Percentiles rank a stretch among this genome's conserved stretches.
These are phyloP conservation scores for Glycine soja DNA, from an alignment of 306 rosid genomes.

Conservation along the genomic window DNA sequence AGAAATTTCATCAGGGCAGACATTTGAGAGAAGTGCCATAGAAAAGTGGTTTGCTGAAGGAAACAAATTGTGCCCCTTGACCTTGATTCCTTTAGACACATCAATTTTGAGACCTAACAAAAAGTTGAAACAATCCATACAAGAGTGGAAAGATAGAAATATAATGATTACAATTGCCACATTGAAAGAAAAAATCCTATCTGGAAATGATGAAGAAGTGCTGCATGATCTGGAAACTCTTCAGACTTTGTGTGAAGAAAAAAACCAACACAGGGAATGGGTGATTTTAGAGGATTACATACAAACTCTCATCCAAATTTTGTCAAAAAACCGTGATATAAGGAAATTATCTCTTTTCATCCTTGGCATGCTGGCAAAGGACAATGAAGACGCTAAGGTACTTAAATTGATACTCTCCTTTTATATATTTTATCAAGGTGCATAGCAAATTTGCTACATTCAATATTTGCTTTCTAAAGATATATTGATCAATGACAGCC, in stretches of 20 bases:
- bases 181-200: slow-evolving; percentile 66
- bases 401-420: background rate
- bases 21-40: slow-evolving; percentile 84
- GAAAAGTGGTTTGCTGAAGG: slow-evolving; percentile 85
- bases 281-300: slow-evolving; percentile 75
- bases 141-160: slow-evolving; percentile 91
- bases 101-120: slow-evolving; percentile 80
- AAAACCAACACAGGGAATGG: slow-evolving; percentile 81
- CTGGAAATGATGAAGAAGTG: slow-evolving; percentile 71
- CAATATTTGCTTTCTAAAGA: slow-evolving; percentile 6
- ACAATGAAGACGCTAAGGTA: slow-evolving; percentile 87
- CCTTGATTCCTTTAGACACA: slow-evolving; percentile 67
- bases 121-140: slow-evolving; percentile 80
- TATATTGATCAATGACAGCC: slow-evolving; percentile 6
- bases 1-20: slow-evolving; percentile 93
- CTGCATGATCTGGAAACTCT: slow-evolving; percentile 56
- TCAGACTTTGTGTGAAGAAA: slow-evolving; percentile 72
- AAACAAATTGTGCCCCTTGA: slow-evolving; percentile 70
- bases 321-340: slow-evolving; percentile 63
- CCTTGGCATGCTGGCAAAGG: slow-evolving; percentile 74
- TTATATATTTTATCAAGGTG: slow-evolving; percentile 9
- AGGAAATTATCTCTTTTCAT: slow-evolving; percentile 65
- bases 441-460: slow-evolving; percentile 22
- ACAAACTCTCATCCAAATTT: slow-evolving; percentile 67
- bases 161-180: slow-evolving; percentile 81